phyloP scores from a whole-genome alignment of 2,329 filamentous ascomycete species.

The Periconia digitata region DNA sequence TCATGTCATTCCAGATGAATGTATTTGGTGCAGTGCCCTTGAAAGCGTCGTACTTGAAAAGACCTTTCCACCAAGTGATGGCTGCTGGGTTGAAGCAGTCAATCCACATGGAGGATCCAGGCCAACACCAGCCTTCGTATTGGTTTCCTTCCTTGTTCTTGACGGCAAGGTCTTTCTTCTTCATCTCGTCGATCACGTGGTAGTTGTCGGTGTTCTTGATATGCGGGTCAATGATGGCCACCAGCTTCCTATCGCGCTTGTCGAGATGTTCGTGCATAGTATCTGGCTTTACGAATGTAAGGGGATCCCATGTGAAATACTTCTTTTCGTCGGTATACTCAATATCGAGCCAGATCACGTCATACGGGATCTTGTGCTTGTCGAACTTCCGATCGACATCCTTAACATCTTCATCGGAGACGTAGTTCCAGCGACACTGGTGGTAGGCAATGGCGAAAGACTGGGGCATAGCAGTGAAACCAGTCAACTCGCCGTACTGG shows the following conservation, averaged over 20 bases:
- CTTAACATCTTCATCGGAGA: constrained; percentile 94
- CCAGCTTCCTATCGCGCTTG: constrained; percentile 82
- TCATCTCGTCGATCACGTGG: constrained; percentile 75
- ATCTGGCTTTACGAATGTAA: constrained; percentile 83
- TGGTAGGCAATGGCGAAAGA: constrained; percentile 93
- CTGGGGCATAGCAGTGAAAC: constrained; percentile 86
- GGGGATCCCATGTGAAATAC: constrained; percentile 95
- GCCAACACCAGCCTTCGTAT: constrained; percentile 99
- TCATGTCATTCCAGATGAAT: constrained; percentile 99
- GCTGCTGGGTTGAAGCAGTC: constrained; percentile 95
- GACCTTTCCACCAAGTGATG: constrained; percentile 82
- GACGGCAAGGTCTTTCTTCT: constrained; percentile 78
- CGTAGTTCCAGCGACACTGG: constrained; percentile 98
- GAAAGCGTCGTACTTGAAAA: constrained; percentile 88
- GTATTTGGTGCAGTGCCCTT: constrained; percentile 83
- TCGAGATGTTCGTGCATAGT: constrained; percentile 88
- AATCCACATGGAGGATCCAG: constrained; percentile 93
- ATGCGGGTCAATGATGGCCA: constrained; percentile 94
- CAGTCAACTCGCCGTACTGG: constrained; percentile 85
- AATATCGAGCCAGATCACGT: constrained; percentile 98
- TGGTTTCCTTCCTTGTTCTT: constrained; percentile 86
- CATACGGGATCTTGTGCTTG: constrained; percentile 92
- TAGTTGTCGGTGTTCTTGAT: constrained; percentile 92
- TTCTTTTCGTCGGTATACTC: constrained; percentile 97
- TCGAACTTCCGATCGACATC: constrained; percentile 97